Percentiles rank a stretch among this genome's conserved stretches.
Evolutionary conservation across 192 early-diverging fungal species (phyloP).

Genomic region (Gryganskiella cystojenkinii): DNA sequence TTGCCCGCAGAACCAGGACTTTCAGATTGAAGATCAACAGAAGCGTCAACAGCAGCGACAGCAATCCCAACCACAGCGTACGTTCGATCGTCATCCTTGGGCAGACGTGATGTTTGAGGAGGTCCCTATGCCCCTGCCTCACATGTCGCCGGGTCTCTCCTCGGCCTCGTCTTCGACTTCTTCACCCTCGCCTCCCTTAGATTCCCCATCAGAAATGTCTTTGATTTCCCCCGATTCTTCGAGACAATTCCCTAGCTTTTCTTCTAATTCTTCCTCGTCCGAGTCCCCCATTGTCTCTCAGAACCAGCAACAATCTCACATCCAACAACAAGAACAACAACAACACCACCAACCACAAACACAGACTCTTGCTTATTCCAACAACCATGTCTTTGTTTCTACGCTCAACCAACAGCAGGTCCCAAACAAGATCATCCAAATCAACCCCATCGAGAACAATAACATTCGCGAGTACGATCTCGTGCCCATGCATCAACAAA

Average conservation of each 20-base stretch:
- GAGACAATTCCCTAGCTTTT: slow-evolving; percentile 1
- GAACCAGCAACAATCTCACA: no score
- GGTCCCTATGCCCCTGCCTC: slow-evolving; percentile 17
- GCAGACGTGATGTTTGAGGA: slow-evolving; percentile 26
- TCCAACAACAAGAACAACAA: no score
- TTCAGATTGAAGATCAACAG: background rate
- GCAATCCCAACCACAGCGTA: background rate
- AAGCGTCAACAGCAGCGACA: background rate
- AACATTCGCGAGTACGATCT: background rate
- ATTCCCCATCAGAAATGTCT: slow-evolving; percentile 5
- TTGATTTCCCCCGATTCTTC: no score
- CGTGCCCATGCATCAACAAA: background rate
- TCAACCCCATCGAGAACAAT: background rate
- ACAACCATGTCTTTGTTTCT: background rate
- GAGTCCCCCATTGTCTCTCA: no score
- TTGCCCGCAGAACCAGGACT: background rate
- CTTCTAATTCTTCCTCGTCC: slow-evolving; percentile 2
- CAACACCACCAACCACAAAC: no score
- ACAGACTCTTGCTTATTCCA: background rate
- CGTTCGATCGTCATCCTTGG: slow-evolving; percentile 19
- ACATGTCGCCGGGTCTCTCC: slow-evolving; percentile 33
- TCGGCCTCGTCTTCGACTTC: slow-evolving; percentile 9
- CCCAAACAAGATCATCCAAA: background rate
- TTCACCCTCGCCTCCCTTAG: slow-evolving; percentile 28
- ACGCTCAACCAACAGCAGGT: background rate